Evolutionary conservation across 345 rosid genomes (phyloP), one percentile per base, ranked within the genome.

Genomic region (Lepidium sativum): DNA sequence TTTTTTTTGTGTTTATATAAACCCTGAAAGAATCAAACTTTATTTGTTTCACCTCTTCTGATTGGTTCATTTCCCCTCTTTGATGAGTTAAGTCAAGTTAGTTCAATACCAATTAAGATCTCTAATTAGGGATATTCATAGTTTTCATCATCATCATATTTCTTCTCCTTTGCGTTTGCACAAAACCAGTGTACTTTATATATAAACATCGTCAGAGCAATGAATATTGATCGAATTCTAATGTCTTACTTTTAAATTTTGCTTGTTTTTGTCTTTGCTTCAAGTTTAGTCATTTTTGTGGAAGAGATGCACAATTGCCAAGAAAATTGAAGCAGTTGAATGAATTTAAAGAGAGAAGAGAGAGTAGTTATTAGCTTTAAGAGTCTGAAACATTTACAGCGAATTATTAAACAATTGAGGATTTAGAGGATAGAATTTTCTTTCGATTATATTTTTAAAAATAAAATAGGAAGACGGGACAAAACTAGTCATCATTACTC

Each of bases 401-500:
- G 55, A 78, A 76, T 29, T 73, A 65, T 78, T 76, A 76, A 67
- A 53, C 57, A 53, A 53, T 33, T 34, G 62, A 32, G 48, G 35
- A 69, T 29, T 63, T 65, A 72, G 70, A 69, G 48, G 61, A 51
- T 65, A 31, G 42, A 50, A 45, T 35, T 55, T 54, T 23, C 4
- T 65, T 59, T 58, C 37, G 21, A 59, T 27, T 50, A n/a, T n/a
- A n/a, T 17, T 8, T 40, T 55, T 56, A 9, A 5, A 44, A 54
- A 62, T 41, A 44, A 64, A 60, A 14, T 51, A 52, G 67, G 68
- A 65, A 44, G 56, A 59, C 68, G 68, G 52, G 77, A 73, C 72
- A 73, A 60, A 73, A 81, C 81, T 69, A 83, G 85, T 79, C 82
- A 88, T 86, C 90, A 86, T 88, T 83, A 75, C 87, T 66, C 88